A percentile compares a stretch with the other conserved stretches of the same genome.
Evolutionary conservation across 1,284 basidiomycete genomes (phyloP).

Genomic region (Leccinum holopus): DNA sequence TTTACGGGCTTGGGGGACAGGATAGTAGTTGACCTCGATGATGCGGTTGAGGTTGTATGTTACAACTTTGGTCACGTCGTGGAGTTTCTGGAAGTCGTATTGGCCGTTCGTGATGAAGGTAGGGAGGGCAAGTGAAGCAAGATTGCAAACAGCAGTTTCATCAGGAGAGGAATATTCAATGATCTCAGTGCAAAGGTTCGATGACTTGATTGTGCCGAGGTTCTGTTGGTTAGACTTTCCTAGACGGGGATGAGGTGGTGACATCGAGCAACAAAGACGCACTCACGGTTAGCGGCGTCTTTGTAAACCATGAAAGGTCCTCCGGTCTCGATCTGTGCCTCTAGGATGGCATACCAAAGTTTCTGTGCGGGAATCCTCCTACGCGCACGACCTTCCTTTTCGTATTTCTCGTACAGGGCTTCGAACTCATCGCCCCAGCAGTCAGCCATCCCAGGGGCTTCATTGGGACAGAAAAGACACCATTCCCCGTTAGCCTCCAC

Average conservation of each 20-base stretch:
- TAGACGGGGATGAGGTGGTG: conserved; percentile 32
- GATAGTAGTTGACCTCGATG: conserved; percentile 95
- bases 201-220: conserved; percentile 98
- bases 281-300: conserved; percentile 79
- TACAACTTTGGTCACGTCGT: conserved; percentile 92
- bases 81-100: conserved; percentile 95
- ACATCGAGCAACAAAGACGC: neutral
- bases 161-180: conserved; percentile 98
- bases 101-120: conserved; percentile 73
- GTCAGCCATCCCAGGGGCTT: conserved; percentile 90
- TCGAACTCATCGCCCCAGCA: conserved; percentile 94
- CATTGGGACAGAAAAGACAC: conserved; percentile 98
- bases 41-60: conserved; percentile 92
- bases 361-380: conserved; percentile 95
- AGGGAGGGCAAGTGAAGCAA: conserved; percentile 96
- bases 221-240: conserved; percentile 99
- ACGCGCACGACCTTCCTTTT: conserved; percentile 86
- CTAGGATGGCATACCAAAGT: conserved; percentile 97
- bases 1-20: conserved; percentile 84
- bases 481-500: conserved; percentile 87
- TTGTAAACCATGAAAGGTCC: conserved; percentile 99
- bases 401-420: conserved; percentile 86
- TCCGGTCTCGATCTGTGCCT: conserved; percentile 98
- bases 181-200: conserved; percentile 99
- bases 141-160: conserved; percentile 98